Percentiles rank a stretch among this genome's conserved stretches.
These are phyloP conservation scores for Salvia hispanica DNA, from an alignment of 257 asterid genomes.

Conservation along the genomic window DNA sequence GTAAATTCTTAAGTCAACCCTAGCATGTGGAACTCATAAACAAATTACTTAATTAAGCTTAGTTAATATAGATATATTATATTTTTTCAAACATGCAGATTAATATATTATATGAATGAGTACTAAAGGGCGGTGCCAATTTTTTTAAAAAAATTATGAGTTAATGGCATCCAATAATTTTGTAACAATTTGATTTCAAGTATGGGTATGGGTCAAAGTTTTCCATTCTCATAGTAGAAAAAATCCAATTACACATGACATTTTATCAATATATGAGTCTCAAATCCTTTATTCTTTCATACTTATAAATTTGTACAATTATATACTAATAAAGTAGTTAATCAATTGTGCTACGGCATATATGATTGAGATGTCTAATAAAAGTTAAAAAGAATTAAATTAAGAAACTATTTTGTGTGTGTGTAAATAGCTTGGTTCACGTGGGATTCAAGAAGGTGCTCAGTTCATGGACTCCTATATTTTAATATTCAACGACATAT, in stretches of 20 bases:
- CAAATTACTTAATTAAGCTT: background rate
- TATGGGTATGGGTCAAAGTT: background rate
- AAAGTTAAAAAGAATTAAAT: no score
- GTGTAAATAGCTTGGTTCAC: constrained; percentile 33
- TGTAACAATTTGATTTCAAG: constrained; percentile 1
- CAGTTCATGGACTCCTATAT: constrained; percentile 23
- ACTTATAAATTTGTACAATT: no score
- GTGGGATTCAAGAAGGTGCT: constrained; percentile 35
- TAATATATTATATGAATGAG: background rate
- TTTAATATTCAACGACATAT: background rate
- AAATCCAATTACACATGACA: no score
- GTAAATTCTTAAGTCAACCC: constrained; percentile 49
- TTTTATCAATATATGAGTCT: no score
- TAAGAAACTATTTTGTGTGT: background rate
- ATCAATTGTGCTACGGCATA: no score
- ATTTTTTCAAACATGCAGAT: background rate
- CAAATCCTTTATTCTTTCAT: no score
- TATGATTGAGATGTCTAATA: no score
- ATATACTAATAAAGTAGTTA: no score
- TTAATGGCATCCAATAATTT: constrained; percentile 8
- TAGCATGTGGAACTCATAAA: constrained; percentile 52
- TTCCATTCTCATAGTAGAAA: background rate
- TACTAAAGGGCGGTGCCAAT: constrained; percentile 34
- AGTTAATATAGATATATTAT: background rate
- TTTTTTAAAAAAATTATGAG: background rate